phyloP scores from a whole-genome alignment of 805 yeast species.

The Yarrowia sp. region DNA sequence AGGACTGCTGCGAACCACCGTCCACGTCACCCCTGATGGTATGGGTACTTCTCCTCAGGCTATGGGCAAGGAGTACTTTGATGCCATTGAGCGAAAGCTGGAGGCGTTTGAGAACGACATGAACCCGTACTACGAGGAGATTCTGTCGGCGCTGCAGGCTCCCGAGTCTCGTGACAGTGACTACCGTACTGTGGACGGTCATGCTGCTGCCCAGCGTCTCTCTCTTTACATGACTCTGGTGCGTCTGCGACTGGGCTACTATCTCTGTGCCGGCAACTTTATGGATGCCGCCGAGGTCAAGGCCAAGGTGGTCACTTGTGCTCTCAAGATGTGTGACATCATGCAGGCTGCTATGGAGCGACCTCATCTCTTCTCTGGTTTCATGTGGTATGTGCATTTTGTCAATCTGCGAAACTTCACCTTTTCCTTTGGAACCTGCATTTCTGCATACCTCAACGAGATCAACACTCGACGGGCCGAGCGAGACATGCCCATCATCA shows the following conservation, averaged over 20 bases:
- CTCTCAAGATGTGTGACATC: slow-evolving; percentile 17
- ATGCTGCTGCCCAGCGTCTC: slow-evolving; percentile 24
- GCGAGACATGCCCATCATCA: not conserved
- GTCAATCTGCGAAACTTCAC: slow-evolving; percentile 23
- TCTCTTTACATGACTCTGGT: slow-evolving; percentile 22
- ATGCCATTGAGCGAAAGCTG: slow-evolving; percentile 10
- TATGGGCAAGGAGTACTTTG: slow-evolving; percentile 21
- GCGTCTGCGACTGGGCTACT: slow-evolving; percentile 14
- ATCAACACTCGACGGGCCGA: slow-evolving; percentile 21
- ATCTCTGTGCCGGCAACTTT: slow-evolving; percentile 24
- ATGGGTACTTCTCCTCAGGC: slow-evolving; percentile 15
- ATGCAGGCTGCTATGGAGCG: slow-evolving; percentile 26
- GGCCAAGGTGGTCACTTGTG: slow-evolving; percentile 25
- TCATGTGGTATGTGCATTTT: slow-evolving; percentile 26
- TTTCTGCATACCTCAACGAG: slow-evolving; percentile 19
- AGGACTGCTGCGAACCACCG: slow-evolving; percentile 23
- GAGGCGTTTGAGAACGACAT: slow-evolving; percentile 22
- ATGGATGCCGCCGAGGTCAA: slow-evolving; percentile 20
- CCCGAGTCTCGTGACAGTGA: slow-evolving; percentile 20
- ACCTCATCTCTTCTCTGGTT: slow-evolving; percentile 22
- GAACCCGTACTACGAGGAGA: slow-evolving; percentile 24
- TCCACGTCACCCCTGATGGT: slow-evolving; percentile 16
- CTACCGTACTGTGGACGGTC: slow-evolving; percentile 20
- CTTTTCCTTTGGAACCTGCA: slow-evolving; percentile 19
- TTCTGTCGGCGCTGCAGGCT: slow-evolving; percentile 11